A percentile compares a stretch with the other conserved stretches of the same genome.
Evolutionary conservation across 208 protist species (phyloP).

Genomic region (Crithidia acanthocephali): DNA sequence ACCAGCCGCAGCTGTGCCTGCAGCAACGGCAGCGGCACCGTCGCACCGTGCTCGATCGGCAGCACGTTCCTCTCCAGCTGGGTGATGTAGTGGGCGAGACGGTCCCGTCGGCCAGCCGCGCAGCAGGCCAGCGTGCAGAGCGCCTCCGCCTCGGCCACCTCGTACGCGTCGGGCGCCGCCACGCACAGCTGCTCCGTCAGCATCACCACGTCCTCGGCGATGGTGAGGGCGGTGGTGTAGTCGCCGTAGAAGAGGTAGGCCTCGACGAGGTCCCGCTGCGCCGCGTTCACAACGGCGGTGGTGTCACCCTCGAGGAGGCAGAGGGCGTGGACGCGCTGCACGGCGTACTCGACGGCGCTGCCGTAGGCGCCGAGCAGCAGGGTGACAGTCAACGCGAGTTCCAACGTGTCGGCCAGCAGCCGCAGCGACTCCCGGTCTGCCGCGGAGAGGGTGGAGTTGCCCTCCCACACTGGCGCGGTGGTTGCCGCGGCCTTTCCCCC

Average conservation of each 20-base stretch:
- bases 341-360: slow-evolving; percentile 48
- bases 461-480: neutral
- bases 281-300: slow-evolving; percentile 43
- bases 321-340: slow-evolving; percentile 62
- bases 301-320: slow-evolving; percentile 53
- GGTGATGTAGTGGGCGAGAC: slow-evolving; percentile 23
- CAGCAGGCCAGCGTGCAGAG: slow-evolving; percentile 33
- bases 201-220: slow-evolving; percentile 59
- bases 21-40: slow-evolving; percentile 23
- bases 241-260: slow-evolving; percentile 55
- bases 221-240: slow-evolving; percentile 37
- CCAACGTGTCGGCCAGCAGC: slow-evolving; percentile 39
- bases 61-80: slow-evolving; percentile 30
- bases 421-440: slow-evolving; percentile 34
- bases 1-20: slow-evolving; percentile 51
- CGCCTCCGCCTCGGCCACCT: slow-evolving; percentile 44
- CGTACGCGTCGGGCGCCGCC: slow-evolving; percentile 32
- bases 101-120: slow-evolving; percentile 28
- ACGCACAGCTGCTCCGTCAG: slow-evolving; percentile 43
- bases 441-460: slow-evolving; percentile 8
- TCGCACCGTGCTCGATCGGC: slow-evolving; percentile 15
- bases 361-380: slow-evolving; percentile 44
- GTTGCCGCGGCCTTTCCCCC: too few species aligned
- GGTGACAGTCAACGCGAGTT: slow-evolving; percentile 44
- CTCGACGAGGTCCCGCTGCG: slow-evolving; percentile 57